These are phyloP conservation scores for Mortierella sp. DNA, from an alignment of 371 early-diverging fungal species.

Conservation along the genomic window DNA sequence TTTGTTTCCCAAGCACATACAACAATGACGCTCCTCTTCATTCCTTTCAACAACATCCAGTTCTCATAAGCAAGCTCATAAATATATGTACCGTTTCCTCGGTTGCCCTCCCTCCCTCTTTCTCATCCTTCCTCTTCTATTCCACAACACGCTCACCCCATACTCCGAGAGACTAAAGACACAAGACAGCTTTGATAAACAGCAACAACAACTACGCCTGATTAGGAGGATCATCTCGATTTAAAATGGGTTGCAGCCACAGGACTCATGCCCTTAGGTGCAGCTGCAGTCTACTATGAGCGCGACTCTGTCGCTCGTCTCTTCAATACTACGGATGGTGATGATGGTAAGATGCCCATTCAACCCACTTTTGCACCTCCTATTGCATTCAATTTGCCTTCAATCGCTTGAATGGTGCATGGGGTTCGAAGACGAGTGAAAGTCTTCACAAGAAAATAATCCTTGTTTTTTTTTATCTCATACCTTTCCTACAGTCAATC, in stretches of 20 bases:
- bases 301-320: slow-evolving; percentile 17
- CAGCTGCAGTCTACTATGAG: slow-evolving; percentile 23
- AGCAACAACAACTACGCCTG: not conserved
- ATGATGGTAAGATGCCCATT: not conserved
- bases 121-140: not conserved
- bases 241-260: slow-evolving; percentile 15
- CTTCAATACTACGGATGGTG: not conserved
- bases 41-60: not conserved
- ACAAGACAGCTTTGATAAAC: not conserved
- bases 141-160: not conserved
- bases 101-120: not conserved
- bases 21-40: not conserved
- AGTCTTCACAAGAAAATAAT: not conserved
- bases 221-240: not conserved
- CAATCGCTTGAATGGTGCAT: not conserved
- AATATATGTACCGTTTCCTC: not conserved
- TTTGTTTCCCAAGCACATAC: not conserved
- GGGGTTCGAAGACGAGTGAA: too few relatives aligned
- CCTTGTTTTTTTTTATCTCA: not conserved
- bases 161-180: too few relatives aligned
- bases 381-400: not conserved
- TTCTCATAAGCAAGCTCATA: not conserved
- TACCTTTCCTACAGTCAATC: not conserved
- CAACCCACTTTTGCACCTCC: too few relatives aligned
- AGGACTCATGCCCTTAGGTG: slow-evolving; percentile 7